Base-by-base conservation (phyloP, 331 rosid genomes). In the Stylosanthes scabra region DNA sequence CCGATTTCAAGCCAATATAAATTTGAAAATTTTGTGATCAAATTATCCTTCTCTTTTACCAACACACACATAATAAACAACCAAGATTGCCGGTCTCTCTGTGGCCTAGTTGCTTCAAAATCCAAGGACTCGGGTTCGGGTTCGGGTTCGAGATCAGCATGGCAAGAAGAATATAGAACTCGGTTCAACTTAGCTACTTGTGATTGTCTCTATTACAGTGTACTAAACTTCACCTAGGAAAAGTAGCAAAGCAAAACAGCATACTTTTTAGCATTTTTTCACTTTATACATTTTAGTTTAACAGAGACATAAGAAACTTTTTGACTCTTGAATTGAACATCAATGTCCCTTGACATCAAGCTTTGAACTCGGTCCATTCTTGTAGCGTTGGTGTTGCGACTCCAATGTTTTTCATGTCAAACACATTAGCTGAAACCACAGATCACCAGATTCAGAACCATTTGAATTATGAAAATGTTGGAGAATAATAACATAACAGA, bases 391-490 rank as follows among this genome's bases (percentile, higher is more conserved):
- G 84, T 27, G 84, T 80, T 72, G 69, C 86, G 68, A 94, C 97
- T 80, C 97, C 96, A 45, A 91, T 87, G 34, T 88, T 94, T 80
- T 82, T 79, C 97, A 90, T 94, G 84, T 94, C 99, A 74, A 55
- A 65, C 50, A 91, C 70, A 83, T 94, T 94, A 69, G 89, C 97
- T 94, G 91, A 67, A 73, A 84, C 67, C 68, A 79, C 63, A 52
- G 3, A 11, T 44, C 56, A 70, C 28, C 77, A 42, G 63, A 27
- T 67, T 39, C 77, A 42, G 63, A 27, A 52, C 12, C 52, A 75
- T 75, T n/a, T 34, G 39, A 34, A 5, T 34, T 34, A 6, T 20
- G 25, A 20, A 20, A 20, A 20, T 20, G 25, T 20, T 20, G 25
- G 25, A 20, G 25, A 20, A 20, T 20, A 20, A 20, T 20, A 20